phyloP scores from a whole-genome alignment of 2,329 filamentous ascomycete genomes.

The Lanzia echinophila region DNA sequence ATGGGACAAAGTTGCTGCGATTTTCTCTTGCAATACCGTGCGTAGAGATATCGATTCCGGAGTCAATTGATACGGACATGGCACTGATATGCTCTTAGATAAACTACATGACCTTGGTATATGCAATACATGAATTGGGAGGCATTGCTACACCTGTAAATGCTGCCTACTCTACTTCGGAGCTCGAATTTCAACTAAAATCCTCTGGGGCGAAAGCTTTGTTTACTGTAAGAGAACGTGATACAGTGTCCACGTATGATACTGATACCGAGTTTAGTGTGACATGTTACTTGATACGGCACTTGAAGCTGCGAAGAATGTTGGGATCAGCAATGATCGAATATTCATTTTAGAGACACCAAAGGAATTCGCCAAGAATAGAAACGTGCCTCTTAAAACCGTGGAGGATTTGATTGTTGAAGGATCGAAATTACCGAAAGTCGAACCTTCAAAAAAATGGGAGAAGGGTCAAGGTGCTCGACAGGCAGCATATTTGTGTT shows the following conservation, averaged over 20 bases:
- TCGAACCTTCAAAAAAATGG: conserved; percentile 54
- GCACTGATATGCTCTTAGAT: conserved; percentile 41
- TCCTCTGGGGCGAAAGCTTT: conserved; percentile 69
- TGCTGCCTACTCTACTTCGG: conserved; percentile 73
- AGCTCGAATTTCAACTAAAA: conserved; percentile 76
- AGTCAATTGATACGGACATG: too few relatives aligned
- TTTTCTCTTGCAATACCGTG: conserved; percentile 78
- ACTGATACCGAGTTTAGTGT: conserved; percentile 36
- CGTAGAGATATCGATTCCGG: conserved; percentile 19
- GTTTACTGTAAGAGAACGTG: conserved; percentile 52
- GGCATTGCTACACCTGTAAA: conserved; percentile 77
- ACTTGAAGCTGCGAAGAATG: conserved; percentile 58
- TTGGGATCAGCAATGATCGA: conserved; percentile 61
- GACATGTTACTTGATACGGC: conserved; percentile 59
- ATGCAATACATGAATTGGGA: conserved; percentile 68
- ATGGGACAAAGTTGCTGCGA: conserved; percentile 72
- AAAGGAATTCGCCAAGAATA: conserved; percentile 42
- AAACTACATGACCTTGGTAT: conserved; percentile 66
- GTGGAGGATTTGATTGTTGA: conserved; percentile 64
- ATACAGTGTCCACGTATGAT: not conserved
- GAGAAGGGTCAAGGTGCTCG: conserved; percentile 56
- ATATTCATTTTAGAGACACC: conserved; percentile 70
- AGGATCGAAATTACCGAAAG: conserved; percentile 46
- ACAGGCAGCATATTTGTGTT: conserved; percentile 74
- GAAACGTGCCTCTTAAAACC: conserved; percentile 54